phyloP scores from a whole-genome alignment of 495 filamentous ascomycete genomes.

The Aspergillus baeticus region DNA sequence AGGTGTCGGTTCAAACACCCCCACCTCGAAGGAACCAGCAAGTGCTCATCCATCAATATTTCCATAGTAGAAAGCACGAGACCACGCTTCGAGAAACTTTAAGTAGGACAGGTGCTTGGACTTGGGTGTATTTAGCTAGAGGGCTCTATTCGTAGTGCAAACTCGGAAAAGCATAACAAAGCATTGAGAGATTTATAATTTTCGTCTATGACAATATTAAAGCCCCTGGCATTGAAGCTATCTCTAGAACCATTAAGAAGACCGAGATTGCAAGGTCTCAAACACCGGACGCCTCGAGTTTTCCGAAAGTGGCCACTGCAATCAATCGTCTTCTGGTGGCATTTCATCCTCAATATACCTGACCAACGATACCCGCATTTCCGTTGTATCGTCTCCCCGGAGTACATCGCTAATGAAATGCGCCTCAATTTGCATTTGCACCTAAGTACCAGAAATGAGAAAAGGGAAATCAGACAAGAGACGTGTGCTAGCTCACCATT shows the following conservation, averaged over 20 bases:
- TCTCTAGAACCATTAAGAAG: background rate
- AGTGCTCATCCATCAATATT: too few relatives aligned
- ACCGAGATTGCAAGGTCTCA: conserved; percentile 7
- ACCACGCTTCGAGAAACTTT: too few relatives aligned
- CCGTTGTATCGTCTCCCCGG: conserved; percentile 90
- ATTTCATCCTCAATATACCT: conserved; percentile 97
- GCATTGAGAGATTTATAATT: background rate
- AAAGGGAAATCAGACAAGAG: background rate
- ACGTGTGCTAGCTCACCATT: conserved; percentile 62
- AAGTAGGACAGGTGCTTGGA: too few relatives aligned
- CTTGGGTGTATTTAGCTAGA: too few relatives aligned
- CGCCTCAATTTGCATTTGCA: conserved; percentile 98
- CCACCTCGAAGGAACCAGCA: too few relatives aligned
- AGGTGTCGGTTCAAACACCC: too few relatives aligned
- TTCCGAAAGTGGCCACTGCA: background rate
- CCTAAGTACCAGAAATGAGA: conserved; percentile 40
- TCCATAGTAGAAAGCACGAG: too few relatives aligned
- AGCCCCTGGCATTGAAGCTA: background rate
- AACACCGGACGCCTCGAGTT: conserved; percentile 26
- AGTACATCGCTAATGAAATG: conserved; percentile 95
- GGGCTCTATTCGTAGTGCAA: too few relatives aligned
- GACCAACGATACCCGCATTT: conserved; percentile 92
- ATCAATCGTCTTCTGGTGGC: conserved; percentile 90
- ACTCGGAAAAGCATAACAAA: too few relatives aligned
- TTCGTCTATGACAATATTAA: background rate